phyloP scores from a whole-genome alignment of 495 filamentous ascomycete species.

The Xylaria bambusicola region DNA sequence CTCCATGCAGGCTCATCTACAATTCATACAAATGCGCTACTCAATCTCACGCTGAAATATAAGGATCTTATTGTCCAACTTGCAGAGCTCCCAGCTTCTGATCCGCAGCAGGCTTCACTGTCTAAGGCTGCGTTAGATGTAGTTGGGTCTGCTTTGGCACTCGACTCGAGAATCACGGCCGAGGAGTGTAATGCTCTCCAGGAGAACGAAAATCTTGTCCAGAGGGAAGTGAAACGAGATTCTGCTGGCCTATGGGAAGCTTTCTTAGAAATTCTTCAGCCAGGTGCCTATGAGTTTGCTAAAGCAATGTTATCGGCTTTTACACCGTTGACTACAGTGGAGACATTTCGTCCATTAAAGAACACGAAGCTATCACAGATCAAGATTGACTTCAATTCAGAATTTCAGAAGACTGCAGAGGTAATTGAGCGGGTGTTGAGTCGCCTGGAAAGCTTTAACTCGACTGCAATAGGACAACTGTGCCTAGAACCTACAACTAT shows the following conservation, averaged over 20 bases:
- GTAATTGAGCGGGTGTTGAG: conserved; percentile 73
- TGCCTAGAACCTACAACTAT: conserved; percentile 64
- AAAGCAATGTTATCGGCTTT: conserved; percentile 71
- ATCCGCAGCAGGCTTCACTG: conserved; percentile 42
- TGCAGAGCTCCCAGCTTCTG: conserved; percentile 38
- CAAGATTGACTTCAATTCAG: conserved; percentile 66
- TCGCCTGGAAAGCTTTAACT: conserved; percentile 71
- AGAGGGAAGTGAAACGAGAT: conserved; percentile 65
- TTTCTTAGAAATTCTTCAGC: conserved; percentile 66
- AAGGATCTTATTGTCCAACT: conserved; percentile 46
- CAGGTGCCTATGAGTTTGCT: conserved; percentile 64
- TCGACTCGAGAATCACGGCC: conserved; percentile 74
- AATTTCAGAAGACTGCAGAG: conserved; percentile 67
- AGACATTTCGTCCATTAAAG: conserved; percentile 62
- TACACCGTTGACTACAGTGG: conserved; percentile 66
- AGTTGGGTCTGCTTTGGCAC: conserved; percentile 66
- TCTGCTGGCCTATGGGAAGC: conserved; percentile 74
- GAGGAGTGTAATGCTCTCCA: conserved; percentile 70
- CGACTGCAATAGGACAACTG: conserved; percentile 62
- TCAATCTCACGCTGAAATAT: conserved; percentile 52
- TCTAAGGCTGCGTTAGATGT: conserved; percentile 59
- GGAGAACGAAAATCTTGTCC: conserved; percentile 55
- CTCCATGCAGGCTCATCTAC: conserved; percentile 50
- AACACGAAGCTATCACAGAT: conserved; percentile 56
- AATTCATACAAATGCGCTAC: conserved; percentile 53